A percentile compares a stretch with the other conserved stretches of the same genome.
Evolutionary conservation across 257 asterid genomes (phyloP).

Genomic region (Solanum dulcamara): DNA sequence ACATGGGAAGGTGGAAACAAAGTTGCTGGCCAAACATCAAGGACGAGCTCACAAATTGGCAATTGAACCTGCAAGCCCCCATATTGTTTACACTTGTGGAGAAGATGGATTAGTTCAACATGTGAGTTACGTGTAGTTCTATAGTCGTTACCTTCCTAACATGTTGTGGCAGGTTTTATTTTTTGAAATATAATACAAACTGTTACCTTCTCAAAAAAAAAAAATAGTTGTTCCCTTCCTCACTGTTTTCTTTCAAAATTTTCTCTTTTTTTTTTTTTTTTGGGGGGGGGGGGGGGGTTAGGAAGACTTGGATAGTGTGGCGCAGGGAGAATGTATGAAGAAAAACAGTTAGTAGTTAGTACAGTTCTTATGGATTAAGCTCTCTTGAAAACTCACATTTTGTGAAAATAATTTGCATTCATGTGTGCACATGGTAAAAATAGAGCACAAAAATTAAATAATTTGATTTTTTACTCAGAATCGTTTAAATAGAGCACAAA

Average conservation of each 20-base stretch:
- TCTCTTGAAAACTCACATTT: neutral
- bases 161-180: too few relatives aligned
- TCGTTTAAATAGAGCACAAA: too few relatives aligned
- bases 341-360: neutral
- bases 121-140: conserved; percentile 33
- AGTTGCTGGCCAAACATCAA: conserved; percentile 43
- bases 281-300: neutral
- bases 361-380: neutral
- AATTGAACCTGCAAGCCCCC: conserved; percentile 85
- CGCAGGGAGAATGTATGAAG: neutral
- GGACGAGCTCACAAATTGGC: conserved; percentile 81
- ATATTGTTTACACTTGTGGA: conserved; percentile 75
- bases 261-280: neutral
- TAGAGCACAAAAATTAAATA: neutral
- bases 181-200: too few relatives aligned
- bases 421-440: neutral
- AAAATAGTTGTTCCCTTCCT: neutral
- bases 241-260: neutral
- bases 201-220: too few relatives aligned
- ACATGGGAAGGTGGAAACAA: conserved; percentile 52
- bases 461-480: neutral
- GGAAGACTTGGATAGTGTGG: neutral
- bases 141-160: neutral
- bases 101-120: conserved; percentile 90
- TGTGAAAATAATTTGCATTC: neutral